Percentiles rank a stretch among this genome's conserved stretches.
These are phyloP conservation scores for Fusarium fujikuroi DNA, from an alignment of 2,329 filamentous ascomycete genomes.

Conservation along the genomic window DNA sequence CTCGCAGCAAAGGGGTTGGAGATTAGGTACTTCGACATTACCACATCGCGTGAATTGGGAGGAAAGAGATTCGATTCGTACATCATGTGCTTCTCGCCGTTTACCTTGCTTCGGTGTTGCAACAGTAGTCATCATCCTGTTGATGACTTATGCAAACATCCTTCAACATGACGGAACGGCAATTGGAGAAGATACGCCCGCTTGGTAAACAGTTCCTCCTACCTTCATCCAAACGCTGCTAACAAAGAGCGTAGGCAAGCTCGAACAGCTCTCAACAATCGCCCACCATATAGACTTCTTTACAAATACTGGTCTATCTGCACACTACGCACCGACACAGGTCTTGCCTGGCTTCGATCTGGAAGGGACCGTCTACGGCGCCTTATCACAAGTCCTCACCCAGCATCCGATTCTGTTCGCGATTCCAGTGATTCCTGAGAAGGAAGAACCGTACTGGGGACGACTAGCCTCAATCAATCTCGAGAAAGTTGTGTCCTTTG, in stretches of 20 bases:
- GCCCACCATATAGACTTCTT: slow-evolving; percentile 9
- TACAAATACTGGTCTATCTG: slow-evolving; percentile 6
- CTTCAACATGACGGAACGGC: background rate
- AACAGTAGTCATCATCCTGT: background rate
- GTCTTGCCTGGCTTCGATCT: background rate
- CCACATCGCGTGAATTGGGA: background rate
- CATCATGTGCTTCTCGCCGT: background rate
- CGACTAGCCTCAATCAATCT: background rate
- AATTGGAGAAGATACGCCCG: background rate
- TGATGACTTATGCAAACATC: background rate
- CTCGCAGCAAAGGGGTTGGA: background rate
- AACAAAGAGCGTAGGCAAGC: background rate
- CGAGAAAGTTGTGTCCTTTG: background rate
- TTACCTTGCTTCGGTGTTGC: too few relatives aligned
- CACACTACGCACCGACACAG: background rate
- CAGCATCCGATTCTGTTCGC: background rate
- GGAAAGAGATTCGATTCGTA: background rate
- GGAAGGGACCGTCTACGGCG: background rate
- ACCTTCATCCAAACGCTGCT: background rate
- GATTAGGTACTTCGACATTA: background rate
- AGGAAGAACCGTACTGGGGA: background rate
- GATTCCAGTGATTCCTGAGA: background rate
- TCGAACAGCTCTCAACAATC: background rate
- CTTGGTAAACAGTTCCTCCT: background rate
- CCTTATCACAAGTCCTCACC: background rate